These are phyloP conservation scores for Chaetothyriales sp. DNA, from an alignment of 2,329 filamentous ascomycete species.

Conservation along the genomic window DNA sequence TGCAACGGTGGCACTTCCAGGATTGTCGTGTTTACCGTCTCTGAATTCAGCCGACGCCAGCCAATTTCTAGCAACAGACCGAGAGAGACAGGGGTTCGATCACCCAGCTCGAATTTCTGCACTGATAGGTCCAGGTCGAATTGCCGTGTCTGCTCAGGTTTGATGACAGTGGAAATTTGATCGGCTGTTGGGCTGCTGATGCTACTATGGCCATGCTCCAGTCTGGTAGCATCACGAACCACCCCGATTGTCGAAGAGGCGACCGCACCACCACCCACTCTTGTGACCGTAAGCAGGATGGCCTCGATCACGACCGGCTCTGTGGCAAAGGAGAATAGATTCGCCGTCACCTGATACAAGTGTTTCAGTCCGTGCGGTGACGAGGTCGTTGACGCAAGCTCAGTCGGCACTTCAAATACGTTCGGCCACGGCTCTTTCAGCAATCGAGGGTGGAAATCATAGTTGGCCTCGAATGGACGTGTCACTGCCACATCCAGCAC, in stretches of 20 bases:
- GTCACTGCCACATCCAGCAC: conserved; percentile 57
- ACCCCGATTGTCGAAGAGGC: conserved; percentile 31
- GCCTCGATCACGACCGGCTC: conserved; percentile 48
- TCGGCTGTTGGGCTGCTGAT: neutral
- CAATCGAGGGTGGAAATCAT: conserved; percentile 67
- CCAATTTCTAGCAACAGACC: conserved; percentile 60
- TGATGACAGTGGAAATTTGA: conserved; percentile 26
- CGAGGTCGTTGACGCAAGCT: conserved; percentile 4
- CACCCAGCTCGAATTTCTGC: conserved; percentile 66
- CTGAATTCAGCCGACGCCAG: conserved; percentile 49
- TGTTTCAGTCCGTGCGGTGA: conserved; percentile 50
- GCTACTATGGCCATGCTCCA: conserved; percentile 19
- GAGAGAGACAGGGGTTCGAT: conserved; percentile 58
- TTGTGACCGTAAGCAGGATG: conserved; percentile 47
- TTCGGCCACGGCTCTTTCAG: conserved; percentile 73
- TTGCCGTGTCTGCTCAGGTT: conserved; percentile 54
- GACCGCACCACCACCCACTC: conserved; percentile 45
- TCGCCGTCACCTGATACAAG: conserved; percentile 62
- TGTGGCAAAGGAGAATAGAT: conserved; percentile 58
- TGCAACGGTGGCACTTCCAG: conserved; percentile 67
- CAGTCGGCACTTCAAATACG: conserved; percentile 43
- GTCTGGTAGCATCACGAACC: conserved; percentile 16
- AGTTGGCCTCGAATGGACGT: conserved; percentile 80
- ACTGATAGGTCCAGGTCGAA: conserved; percentile 58
- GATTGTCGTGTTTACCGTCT: conserved; percentile 44